These are phyloP conservation scores for Miscanthus lutarioriparius DNA, from an alignment of 176 grass and related monocot species.

Conservation along the genomic window DNA sequence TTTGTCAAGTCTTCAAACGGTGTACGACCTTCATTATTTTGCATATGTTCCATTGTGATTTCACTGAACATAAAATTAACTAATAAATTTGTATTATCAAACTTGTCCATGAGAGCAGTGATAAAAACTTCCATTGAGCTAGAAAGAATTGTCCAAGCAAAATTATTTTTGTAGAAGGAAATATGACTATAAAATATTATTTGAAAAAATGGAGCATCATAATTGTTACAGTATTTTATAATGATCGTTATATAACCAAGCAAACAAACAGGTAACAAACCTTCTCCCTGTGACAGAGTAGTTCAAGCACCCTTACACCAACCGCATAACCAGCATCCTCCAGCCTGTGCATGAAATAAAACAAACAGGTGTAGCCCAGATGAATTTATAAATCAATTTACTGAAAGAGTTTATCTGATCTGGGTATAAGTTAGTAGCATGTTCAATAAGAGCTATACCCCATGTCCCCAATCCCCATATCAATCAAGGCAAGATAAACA, in stretches of 20 bases:
- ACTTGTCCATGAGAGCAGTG: too few species aligned
- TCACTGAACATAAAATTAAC: too few species aligned
- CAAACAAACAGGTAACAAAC: conserved; percentile 28
- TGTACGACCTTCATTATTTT: too few species aligned
- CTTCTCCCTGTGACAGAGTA: conserved; percentile 96
- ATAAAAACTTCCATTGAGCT: neutral
- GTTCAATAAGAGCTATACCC: conserved; percentile 53
- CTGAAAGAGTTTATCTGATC: neutral
- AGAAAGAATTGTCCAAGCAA: conserved; percentile 7
- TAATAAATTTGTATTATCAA: too few species aligned
- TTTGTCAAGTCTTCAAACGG: too few species aligned
- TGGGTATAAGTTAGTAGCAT: conserved; percentile 22
- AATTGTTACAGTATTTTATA: neutral
- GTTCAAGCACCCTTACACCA: conserved; percentile 94
- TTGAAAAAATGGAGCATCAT: neutral
- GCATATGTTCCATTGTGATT: too few species aligned
- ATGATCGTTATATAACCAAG: conserved; percentile 6
- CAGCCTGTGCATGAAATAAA: conserved; percentile 50
- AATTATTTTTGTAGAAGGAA: neutral
- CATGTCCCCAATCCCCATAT: conserved; percentile 33
- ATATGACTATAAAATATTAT: neutral
- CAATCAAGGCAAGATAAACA: neutral
- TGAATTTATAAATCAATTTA: neutral
- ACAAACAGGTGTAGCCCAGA: conserved; percentile 20
- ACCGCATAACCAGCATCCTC: conserved; percentile 98